Evolutionary conservation across 805 yeast species (phyloP).

Genomic region (Saccharomyces kudriavzevii): DNA sequence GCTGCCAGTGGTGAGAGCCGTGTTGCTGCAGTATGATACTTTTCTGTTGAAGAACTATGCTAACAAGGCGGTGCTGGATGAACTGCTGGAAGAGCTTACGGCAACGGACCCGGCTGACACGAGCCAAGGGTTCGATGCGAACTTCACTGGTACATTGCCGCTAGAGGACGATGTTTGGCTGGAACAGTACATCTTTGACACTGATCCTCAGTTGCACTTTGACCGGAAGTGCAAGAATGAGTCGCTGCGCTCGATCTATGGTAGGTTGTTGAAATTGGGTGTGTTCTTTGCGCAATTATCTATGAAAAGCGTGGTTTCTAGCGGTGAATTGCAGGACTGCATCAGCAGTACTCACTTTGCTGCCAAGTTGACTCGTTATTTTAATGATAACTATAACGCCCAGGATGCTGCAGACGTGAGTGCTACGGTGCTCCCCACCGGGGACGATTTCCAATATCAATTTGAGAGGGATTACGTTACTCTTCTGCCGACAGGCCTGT

Average conservation of each 20-base stretch:
- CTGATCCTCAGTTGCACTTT: constrained; percentile 14
- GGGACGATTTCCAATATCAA: constrained; percentile 14
- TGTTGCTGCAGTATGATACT: constrained; percentile 19
- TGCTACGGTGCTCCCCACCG: constrained; percentile 6
- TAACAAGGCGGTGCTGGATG: constrained; percentile 14
- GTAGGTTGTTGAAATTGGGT: constrained; percentile 18
- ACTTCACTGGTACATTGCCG: constrained; percentile 21
- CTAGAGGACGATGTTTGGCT: constrained; percentile 10
- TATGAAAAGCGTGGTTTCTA: constrained; percentile 11
- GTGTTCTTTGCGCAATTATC: constrained; percentile 18
- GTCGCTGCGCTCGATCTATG: constrained; percentile 11
- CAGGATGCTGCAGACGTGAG: constrained; percentile 1
- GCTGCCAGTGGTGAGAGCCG: constrained; percentile 16
- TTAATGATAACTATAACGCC: neutral
- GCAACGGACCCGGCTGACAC: constrained; percentile 6
- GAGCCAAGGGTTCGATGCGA: constrained; percentile 20
- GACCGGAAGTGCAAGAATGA: constrained; percentile 11
- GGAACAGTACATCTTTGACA: constrained; percentile 24
- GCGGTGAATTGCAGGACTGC: neutral
- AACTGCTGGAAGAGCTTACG: constrained; percentile 6
- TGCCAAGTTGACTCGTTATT: constrained; percentile 18
- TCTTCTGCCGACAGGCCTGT: constrained; percentile 17
- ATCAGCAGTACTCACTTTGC: constrained; percentile 7
- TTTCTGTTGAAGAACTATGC: constrained; percentile 28
- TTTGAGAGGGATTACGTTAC: constrained; percentile 12